These are phyloP conservation scores for Suhomyces prunicola DNA, from an alignment of 805 yeast genomes.

Conservation along the genomic window DNA sequence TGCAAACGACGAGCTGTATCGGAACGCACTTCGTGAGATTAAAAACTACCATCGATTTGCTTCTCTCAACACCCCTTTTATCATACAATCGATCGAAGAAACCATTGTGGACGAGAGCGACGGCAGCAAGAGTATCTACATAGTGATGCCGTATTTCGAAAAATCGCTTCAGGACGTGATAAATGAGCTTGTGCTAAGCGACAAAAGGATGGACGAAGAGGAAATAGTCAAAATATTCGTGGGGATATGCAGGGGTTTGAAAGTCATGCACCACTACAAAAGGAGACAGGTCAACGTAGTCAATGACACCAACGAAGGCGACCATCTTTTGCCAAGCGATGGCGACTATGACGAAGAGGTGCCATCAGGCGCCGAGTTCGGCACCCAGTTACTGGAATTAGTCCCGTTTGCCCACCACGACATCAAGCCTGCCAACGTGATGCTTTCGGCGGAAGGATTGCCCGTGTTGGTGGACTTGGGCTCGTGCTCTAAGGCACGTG, in stretches of 20 bases:
- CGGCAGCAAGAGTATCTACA: slow-evolving; percentile 76
- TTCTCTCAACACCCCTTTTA: slow-evolving; percentile 53
- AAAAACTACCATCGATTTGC: slow-evolving; percentile 68
- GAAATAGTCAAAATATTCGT: slow-evolving; percentile 62
- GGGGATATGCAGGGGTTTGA: slow-evolving; percentile 73
- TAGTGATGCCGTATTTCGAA: slow-evolving; percentile 74
- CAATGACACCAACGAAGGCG: slow-evolving; percentile 22
- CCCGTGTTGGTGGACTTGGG: slow-evolving; percentile 87
- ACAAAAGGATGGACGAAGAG: slow-evolving; percentile 50
- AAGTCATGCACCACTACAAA: slow-evolving; percentile 68
- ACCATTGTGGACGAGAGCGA: slow-evolving; percentile 68
- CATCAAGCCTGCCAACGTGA: slow-evolving; percentile 83
- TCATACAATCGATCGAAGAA: slow-evolving; percentile 69
- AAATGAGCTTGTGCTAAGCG: slow-evolving; percentile 57
- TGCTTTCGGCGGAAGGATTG: slow-evolving; percentile 68
- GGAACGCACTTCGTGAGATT: slow-evolving; percentile 71
- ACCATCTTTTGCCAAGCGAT: slow-evolving; percentile 16
- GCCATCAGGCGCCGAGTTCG: slow-evolving; percentile 26
- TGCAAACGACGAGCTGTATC: slow-evolving; percentile 58
- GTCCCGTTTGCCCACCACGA: slow-evolving; percentile 83
- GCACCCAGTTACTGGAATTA: slow-evolving; percentile 53
- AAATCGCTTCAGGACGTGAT: slow-evolving; percentile 78
- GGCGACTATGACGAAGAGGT: slow-evolving; percentile 16
- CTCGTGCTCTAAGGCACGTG: slow-evolving; percentile 64
- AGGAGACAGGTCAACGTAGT: slow-evolving; percentile 9